Conservation (phyloP, 805 yeast genomes). For the Teunomyces aglyptinius region DNA sequence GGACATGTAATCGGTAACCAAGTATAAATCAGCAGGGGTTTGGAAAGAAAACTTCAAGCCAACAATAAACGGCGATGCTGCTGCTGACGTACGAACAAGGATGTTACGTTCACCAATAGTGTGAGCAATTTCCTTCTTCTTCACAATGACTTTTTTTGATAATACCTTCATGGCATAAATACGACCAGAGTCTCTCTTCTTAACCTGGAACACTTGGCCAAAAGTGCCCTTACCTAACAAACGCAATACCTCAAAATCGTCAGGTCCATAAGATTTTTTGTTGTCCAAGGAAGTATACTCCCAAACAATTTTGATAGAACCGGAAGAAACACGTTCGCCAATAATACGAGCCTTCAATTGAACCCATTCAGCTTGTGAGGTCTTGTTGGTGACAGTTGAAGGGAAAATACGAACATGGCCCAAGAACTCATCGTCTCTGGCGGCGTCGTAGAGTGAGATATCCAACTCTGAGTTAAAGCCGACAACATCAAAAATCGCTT, state of each 20-base stretch:
- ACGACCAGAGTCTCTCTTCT: conserved; percentile 83
- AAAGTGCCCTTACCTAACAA: conserved; percentile 94
- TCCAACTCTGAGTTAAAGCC: conserved; percentile 82
- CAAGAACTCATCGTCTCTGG: conserved; percentile 74
- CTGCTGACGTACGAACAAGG: conserved; percentile 85
- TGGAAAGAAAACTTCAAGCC: conserved; percentile 95
- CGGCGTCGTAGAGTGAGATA: conserved; percentile 87
- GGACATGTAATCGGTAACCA: conserved; percentile 96
- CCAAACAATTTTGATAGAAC: conserved; percentile 74
- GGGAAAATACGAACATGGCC: conserved; percentile 83
- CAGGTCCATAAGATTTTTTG: conserved; percentile 84
- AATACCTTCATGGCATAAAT: conserved; percentile 97
- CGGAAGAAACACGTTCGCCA: conserved; percentile 71
- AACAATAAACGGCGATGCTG: conserved; percentile 89
- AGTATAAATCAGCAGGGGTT: conserved; percentile 86
- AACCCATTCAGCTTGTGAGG: conserved; percentile 66
- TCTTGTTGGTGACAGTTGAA: conserved; percentile 40
- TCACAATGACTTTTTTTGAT: conserved; percentile 91
- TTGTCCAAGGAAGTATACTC: conserved; percentile 62
- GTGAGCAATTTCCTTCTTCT: conserved; percentile 96
- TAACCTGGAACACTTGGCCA: conserved; percentile 96
- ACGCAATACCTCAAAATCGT: conserved; percentile 89
- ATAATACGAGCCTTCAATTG: conserved; percentile 67
- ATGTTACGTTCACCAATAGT: conserved; percentile 97
- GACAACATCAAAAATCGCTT: conserved; percentile 88